Conservation (phyloP, 108 stramenopile genomes). For the Cyclotella choctawhatcheeana region DNA sequence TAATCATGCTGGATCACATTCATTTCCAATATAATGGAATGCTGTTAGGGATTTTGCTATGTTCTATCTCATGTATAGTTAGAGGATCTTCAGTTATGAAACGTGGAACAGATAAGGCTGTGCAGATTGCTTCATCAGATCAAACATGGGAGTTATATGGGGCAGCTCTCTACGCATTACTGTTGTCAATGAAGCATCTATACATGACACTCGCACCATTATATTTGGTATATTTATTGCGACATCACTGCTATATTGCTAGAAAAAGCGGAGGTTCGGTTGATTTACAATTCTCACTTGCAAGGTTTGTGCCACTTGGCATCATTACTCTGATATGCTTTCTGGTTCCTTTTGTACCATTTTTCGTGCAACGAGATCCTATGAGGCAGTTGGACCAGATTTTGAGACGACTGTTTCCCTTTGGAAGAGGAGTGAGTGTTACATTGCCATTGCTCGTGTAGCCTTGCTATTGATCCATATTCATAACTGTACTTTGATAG, state of each 20-base stretch:
- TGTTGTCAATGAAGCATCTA: constrained; percentile 93
- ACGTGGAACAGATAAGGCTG: not conserved
- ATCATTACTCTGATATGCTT: constrained; percentile 58
- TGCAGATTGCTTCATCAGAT: not conserved
- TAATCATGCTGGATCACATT: constrained; percentile 94
- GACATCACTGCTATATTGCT: constrained; percentile 65
- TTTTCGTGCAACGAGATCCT: constrained; percentile 44
- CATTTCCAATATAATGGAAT: constrained; percentile 98
- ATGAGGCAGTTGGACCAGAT: constrained; percentile 73
- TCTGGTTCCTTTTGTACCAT: constrained; percentile 73
- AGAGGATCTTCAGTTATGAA: constrained; percentile 31
- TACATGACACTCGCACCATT: constrained; percentile 90
- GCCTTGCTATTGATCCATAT: too few relatives aligned
- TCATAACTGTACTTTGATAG: not conserved
- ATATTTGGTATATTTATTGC: constrained; percentile 83
- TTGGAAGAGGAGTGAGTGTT: constrained; percentile 80
- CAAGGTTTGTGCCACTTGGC: constrained; percentile 65
- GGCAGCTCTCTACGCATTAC: constrained; percentile 71
- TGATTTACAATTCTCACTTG: constrained; percentile 41
- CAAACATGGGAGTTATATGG: constrained; percentile 54
- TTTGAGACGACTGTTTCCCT: constrained; percentile 91
- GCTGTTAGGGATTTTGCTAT: constrained; percentile 86
- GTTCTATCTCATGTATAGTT: constrained; percentile 70
- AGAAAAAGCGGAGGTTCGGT: constrained; percentile 1
- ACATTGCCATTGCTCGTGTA: too few relatives aligned